Percentiles rank a stretch among this genome's conserved stretches.
Evolutionary conservation across 768 basidiomycete genomes (phyloP).

Genomic region (Terana coerulea): DNA sequence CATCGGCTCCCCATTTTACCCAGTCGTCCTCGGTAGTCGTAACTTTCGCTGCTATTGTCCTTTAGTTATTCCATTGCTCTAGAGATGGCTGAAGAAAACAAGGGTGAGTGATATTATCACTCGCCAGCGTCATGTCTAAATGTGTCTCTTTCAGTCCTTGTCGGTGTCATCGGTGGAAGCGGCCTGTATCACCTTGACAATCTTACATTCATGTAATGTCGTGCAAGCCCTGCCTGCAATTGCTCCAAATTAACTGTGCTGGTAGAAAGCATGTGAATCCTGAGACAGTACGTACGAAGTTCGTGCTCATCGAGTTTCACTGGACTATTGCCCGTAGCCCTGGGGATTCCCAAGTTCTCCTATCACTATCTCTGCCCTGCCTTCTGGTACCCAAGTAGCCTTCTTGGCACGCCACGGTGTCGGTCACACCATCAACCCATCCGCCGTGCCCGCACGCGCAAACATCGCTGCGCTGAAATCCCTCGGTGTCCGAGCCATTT

Average conservation of each 20-base stretch:
- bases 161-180: slow-evolving; percentile 90
- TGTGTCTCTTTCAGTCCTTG: slow-evolving; percentile 46
- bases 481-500: slow-evolving; percentile 81
- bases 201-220: slow-evolving; percentile 75
- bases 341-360: slow-evolving; percentile 93
- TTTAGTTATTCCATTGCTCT: no score
- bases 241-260: neutral
- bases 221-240: neutral
- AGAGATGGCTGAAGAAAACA: slow-evolving; percentile 5
- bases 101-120: neutral
- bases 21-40: no score
- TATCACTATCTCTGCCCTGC: slow-evolving; percentile 87
- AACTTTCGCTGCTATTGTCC: no score
- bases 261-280: slow-evolving; percentile 71
- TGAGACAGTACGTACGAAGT: slow-evolving; percentile 69
- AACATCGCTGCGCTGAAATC: slow-evolving; percentile 96
- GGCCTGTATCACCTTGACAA: slow-evolving; percentile 94
- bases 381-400: slow-evolving; percentile 75
- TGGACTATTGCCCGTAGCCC: slow-evolving; percentile 48
- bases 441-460: slow-evolving; percentile 78
- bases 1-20: no score
- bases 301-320: neutral
- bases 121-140: neutral
- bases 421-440: slow-evolving; percentile 77
- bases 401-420: slow-evolving; percentile 90